These are phyloP conservation scores for Skeletonema potamos DNA, from an alignment of 108 stramenopile genomes.

Conservation along the genomic window DNA sequence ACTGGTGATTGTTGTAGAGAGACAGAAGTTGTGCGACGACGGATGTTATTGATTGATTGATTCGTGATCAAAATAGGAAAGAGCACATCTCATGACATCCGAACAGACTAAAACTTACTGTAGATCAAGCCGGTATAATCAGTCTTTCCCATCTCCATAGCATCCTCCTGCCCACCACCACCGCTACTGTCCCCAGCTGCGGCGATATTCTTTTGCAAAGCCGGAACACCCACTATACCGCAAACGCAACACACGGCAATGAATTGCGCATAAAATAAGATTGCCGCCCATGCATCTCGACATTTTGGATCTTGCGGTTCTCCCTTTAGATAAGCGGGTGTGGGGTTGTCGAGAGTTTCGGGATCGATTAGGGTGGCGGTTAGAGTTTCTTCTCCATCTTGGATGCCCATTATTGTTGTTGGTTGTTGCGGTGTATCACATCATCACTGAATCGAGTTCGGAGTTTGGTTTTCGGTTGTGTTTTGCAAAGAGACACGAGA, in stretches of 20 bases:
- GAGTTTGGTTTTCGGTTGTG: too few species aligned
- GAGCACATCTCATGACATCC: too few species aligned
- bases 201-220: constrained; percentile 14
- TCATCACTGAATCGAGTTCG: too few species aligned
- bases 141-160: neutral
- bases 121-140: constrained; percentile 34
- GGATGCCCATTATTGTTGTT: neutral
- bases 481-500: too few species aligned
- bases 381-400: neutral
- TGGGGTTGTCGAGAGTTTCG: neutral
- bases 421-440: too few species aligned
- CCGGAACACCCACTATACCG: constrained; percentile 18
- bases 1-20: constrained; percentile 6
- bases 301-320: constrained; percentile 38
- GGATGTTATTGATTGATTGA: neutral
- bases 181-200: neutral
- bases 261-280: constrained; percentile 66
- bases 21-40: neutral
- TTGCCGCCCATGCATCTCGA: constrained; percentile 56
- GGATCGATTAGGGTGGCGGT: constrained; percentile 4
- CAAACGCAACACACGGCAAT: constrained; percentile 42
- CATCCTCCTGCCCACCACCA: constrained; percentile 8
- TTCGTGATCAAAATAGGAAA: constrained; percentile 15
- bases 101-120: neutral
- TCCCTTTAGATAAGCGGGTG: constrained; percentile 12